Base-by-base conservation (phyloP, 495 filamentous ascomycete species). In the Rhizodiscina lignyota region DNA sequence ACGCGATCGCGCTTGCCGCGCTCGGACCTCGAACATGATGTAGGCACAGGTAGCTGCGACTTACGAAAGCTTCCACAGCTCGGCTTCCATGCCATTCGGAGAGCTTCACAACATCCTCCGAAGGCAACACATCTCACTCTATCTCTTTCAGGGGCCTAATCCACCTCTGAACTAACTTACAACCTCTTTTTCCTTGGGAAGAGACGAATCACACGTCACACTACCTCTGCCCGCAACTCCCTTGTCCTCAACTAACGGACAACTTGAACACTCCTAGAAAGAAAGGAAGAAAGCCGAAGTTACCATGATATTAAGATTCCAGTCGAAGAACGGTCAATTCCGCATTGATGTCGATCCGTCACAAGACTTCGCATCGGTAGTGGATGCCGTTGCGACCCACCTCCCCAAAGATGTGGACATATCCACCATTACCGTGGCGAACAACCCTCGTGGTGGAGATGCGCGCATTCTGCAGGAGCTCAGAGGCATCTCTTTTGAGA, bases 341-440 rank as follows among this genome's bases (percentile, higher is more conserved):
- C 70, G 78, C 35, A 59, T 84, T 39, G 66, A 58, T 20, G 61
- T 82, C 21, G 67, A 82, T 34, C 68, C 66, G 37, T 56, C 55
- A 24, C 66, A 50, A 26, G 43, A 54, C 23, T 61, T 63, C 39
- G 65, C 38, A 57, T 64, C 32, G 61, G 75, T 59, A 56, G 55
- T 42, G 41, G 63, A 36, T 54, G 76, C 47, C 61, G 57, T 83
- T 28, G 45, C 68, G 3, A 72, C 77, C 41, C 63, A 73, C 36
- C 62, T 82, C 3, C 77, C 77, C 15, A 59, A 66, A 47, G 75
- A 77, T 35, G 67, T 79, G 44, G 76, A 91, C 43, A 67, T 82
- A 5, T 65, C 68, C 32, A 79, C 74, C 31, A 73, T 96, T 35
- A 66, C 66, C 40, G 65, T 96, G 43, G 89, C 84, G 13, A 89